These are phyloP conservation scores for Dactylonectria estremocensis DNA, from an alignment of 2,329 filamentous ascomycete species.

Conservation along the genomic window DNA sequence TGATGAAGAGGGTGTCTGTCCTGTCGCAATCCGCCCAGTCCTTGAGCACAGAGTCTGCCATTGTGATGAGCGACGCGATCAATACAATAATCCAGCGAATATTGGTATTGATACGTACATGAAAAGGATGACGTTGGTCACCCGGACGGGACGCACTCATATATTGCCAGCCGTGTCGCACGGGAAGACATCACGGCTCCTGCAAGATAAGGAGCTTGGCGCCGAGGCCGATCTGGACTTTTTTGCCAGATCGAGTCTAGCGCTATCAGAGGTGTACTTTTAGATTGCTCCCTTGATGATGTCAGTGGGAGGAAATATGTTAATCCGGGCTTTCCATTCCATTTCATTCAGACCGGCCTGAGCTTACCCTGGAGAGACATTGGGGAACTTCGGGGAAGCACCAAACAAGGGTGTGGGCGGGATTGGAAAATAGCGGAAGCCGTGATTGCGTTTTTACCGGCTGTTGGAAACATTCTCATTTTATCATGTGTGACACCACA, in stretches of 20 bases:
- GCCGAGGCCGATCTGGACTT: slow-evolving; percentile 16
- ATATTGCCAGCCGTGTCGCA: not conserved
- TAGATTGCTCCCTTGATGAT: too few relatives aligned
- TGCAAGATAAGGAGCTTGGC: slow-evolving; percentile 27
- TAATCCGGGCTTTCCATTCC: too few relatives aligned
- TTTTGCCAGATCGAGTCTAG: slow-evolving; percentile 20
- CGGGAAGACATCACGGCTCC: not conserved
- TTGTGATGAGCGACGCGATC: not conserved
- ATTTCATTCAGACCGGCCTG: too few relatives aligned
- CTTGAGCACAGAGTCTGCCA: slow-evolving; percentile 34
- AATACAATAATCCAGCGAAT: too few relatives aligned
- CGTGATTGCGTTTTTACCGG: too few relatives aligned
- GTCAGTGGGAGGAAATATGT: too few relatives aligned
- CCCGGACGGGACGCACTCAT: slow-evolving; percentile 5
- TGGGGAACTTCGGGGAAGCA: not conserved
- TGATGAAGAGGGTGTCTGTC: slow-evolving; percentile 37
- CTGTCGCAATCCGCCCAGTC: slow-evolving; percentile 36
- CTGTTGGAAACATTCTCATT: too few relatives aligned
- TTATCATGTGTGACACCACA: too few relatives aligned
- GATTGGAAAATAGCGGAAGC: too few relatives aligned
- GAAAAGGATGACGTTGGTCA: not conserved
- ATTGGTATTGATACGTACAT: not conserved
- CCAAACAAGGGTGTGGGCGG: too few relatives aligned
- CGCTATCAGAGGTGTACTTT: slow-evolving; percentile 9
- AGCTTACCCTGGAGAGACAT: not conserved